phyloP scores from a whole-genome alignment of 345 rosid genomes.

The Salix koriyanagi region DNA sequence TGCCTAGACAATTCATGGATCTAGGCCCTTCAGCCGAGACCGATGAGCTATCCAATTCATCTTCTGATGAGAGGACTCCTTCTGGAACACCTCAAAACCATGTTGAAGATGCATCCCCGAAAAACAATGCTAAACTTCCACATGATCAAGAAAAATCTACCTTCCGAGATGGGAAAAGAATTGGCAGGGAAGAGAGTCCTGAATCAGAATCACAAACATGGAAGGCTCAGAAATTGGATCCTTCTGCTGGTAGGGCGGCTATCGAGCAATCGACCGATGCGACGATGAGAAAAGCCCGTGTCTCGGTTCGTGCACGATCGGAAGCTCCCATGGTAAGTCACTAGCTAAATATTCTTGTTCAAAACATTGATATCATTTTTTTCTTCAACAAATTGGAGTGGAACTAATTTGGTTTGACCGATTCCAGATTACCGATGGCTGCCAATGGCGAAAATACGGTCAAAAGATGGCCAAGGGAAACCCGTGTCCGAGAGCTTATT shows the following conservation, averaged over 20 bases:
- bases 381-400: not conserved
- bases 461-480: constrained; percentile 99
- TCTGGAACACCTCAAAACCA: constrained; percentile 44
- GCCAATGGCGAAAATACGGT: constrained; percentile 99
- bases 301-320: constrained; percentile 94
- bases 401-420: not conserved
- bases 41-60: constrained; percentile 49
- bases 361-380: not conserved
- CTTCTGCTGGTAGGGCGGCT: constrained; percentile 1
- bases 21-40: constrained; percentile 45
- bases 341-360: not conserved
- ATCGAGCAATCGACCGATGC: constrained; percentile 72
- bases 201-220: constrained; percentile 61
- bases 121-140: constrained; percentile 20
- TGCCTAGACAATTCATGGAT: constrained; percentile 67
- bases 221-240: constrained; percentile 51
- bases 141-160: constrained; percentile 33
- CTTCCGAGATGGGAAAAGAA: constrained; percentile 38
- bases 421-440: constrained; percentile 71
- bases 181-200: constrained; percentile 59
- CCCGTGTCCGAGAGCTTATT: constrained; percentile 94
- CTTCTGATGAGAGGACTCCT: constrained; percentile 72
- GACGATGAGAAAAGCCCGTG: constrained; percentile 95
- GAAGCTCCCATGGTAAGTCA: constrained; percentile 87
- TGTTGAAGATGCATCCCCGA: constrained; percentile 22